Evolutionary conservation across 1,139 yeast species (phyloP).

Genomic region (Lodderomyces jiufengensis): DNA sequence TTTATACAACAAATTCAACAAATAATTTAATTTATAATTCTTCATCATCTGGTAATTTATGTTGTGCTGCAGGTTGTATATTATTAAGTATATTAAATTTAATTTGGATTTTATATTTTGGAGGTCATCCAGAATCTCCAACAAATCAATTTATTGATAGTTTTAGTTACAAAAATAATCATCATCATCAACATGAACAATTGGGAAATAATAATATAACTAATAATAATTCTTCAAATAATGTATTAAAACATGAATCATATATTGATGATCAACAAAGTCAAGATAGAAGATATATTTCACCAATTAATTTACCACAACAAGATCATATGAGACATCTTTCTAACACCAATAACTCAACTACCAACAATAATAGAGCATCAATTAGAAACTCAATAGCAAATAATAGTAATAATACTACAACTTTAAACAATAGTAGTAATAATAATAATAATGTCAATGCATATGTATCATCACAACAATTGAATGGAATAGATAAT

Average conservation of each 20-base stretch:
- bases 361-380: background rate
- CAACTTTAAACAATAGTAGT: background rate
- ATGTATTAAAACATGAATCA: constrained; percentile 13
- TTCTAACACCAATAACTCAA: constrained; percentile 10
- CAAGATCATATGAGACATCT: constrained; percentile 5
- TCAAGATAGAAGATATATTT: constrained; percentile 27
- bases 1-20: constrained; percentile 80
- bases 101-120: constrained; percentile 83
- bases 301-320: constrained; percentile 20
- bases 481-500: constrained; percentile 58
- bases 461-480: constrained; percentile 52
- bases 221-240: constrained; percentile 2
- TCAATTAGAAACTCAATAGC: constrained; percentile 14
- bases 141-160: constrained; percentile 83
- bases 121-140: constrained; percentile 76
- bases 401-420: background rate
- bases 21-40: constrained; percentile 72
- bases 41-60: constrained; percentile 60
- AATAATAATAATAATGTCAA: constrained; percentile 9
- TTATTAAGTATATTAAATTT: constrained; percentile 75
- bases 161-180: constrained; percentile 41
- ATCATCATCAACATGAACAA: constrained; percentile 25
- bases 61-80: constrained; percentile 92
- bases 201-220: constrained; percentile 5
- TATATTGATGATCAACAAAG: constrained; percentile 17